Conservation (phyloP, 2,329 filamentous ascomycete species). For the Curvularia lunata region DNA sequence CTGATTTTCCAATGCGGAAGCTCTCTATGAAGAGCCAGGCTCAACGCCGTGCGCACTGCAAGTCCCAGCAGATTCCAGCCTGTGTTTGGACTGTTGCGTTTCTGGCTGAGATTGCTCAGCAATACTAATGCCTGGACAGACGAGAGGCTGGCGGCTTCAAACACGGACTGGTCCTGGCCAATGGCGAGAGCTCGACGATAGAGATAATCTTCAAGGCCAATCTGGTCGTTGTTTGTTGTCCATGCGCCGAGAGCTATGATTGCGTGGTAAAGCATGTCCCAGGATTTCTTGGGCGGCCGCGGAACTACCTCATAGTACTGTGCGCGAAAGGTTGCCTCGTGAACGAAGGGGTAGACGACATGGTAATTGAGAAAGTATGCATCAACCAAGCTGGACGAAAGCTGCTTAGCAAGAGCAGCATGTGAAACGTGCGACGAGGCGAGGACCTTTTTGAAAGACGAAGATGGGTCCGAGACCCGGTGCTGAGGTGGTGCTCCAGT, state of each 20-base stretch:
- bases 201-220: conserved; percentile 33
- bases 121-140: conserved; percentile 35
- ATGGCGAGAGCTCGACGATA: conserved; percentile 34
- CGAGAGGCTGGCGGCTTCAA: conserved; percentile 32
- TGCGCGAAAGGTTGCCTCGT: conserved; percentile 36
- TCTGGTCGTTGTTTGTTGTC: conserved; percentile 31
- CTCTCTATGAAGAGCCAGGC: conserved; percentile 35
- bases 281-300: conserved; percentile 28
- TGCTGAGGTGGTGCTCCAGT: conserved; percentile 21
- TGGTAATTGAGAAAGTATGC: conserved; percentile 36
- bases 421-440: conserved; percentile 34
- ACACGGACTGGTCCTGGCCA: conserved; percentile 35
- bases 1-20: conserved; percentile 38
- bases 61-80: conserved; percentile 37
- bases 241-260: conserved; percentile 34
- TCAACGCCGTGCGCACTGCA: conserved; percentile 33
- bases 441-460: conserved; percentile 21
- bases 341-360: conserved; percentile 34
- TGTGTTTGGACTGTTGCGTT: conserved; percentile 33
- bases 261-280: conserved; percentile 36
- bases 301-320: conserved; percentile 35
- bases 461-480: conserved; percentile 16
- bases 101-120: conserved; percentile 34
- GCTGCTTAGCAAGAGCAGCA: conserved; percentile 28
- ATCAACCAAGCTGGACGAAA: conserved; percentile 31